These are phyloP conservation scores for Leccinum holopus DNA, from an alignment of 1,284 basidiomycete species.

Conservation along the genomic window DNA sequence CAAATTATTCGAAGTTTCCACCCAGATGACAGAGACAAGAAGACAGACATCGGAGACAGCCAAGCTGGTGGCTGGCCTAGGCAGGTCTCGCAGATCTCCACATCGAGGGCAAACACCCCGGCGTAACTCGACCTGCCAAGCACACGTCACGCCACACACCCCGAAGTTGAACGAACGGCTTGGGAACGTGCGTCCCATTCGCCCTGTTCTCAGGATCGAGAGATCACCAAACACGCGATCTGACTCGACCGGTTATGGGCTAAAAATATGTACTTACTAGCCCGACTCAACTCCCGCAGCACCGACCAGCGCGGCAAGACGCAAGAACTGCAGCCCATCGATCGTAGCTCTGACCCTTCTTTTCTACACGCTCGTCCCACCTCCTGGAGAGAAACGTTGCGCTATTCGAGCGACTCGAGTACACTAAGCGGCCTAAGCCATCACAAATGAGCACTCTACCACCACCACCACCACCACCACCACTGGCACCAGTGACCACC, in stretches of 20 bases:
- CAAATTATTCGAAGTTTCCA: neutral
- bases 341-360: neutral
- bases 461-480: neutral
- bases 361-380: neutral
- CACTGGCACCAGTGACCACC: neutral
- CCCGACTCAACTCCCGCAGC: neutral
- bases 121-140: neutral
- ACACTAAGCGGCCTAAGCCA: neutral
- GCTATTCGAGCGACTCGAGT: neutral
- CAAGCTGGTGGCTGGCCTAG: neutral
- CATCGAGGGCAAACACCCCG: conserved; percentile 3
- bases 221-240: neutral
- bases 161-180: neutral
- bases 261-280: neutral
- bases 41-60: neutral
- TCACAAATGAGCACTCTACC: neutral
- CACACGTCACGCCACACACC: conserved; percentile 20
- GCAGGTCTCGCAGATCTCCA: conserved; percentile 1
- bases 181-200: neutral
- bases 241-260: neutral
- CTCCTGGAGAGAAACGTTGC: neutral
- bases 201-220: neutral
- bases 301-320: neutral
- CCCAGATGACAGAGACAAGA: neutral
- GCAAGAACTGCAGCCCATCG: neutral